Percentiles rank a stretch among this genome's conserved stretches.
Conservation (phyloP, 495 filamentous ascomycete species). For the Neurospora sp. region DNA sequence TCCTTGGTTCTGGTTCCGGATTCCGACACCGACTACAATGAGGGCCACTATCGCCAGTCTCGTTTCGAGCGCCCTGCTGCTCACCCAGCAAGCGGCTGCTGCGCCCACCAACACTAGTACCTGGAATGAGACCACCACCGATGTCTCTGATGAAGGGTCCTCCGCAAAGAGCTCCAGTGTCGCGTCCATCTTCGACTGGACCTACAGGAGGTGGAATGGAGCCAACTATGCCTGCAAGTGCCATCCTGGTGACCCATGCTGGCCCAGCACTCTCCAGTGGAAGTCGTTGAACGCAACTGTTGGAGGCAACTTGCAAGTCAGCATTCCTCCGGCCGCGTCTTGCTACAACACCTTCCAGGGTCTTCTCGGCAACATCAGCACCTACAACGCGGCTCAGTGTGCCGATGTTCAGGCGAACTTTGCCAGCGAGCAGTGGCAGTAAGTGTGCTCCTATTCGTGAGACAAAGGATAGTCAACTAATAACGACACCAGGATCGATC, state of each 20-base stretch:
- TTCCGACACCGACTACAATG: constrained; percentile 7
- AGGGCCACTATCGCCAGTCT: constrained; percentile 5
- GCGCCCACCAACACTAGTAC: neutral
- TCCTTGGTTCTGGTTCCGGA: neutral
- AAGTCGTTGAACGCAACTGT: constrained; percentile 27
- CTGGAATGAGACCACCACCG: neutral
- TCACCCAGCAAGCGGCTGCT: constrained; percentile 1
- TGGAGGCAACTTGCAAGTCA: constrained; percentile 26
- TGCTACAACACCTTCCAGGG: constrained; percentile 33
- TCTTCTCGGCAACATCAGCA: constrained; percentile 26
- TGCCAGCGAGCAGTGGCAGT: constrained; percentile 28
- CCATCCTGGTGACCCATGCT: constrained; percentile 30
- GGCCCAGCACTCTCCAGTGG: constrained; percentile 29
- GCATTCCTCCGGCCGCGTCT: constrained; percentile 28
- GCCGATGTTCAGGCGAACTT: constrained; percentile 23
- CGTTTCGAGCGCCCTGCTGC: constrained; percentile 10
- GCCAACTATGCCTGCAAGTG: constrained; percentile 35
- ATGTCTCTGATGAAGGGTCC: neutral
- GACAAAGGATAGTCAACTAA: constrained; percentile 2
- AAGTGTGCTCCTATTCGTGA: constrained; percentile 2
- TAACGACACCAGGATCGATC: constrained; percentile 19
- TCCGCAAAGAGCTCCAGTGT: neutral
- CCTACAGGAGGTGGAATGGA: constrained; percentile 20
- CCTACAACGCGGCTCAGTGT: constrained; percentile 30
- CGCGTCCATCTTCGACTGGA: constrained; percentile 7